phyloP scores from a whole-genome alignment of 2,329 filamentous ascomycete species.

The Epichloe festucae region DNA sequence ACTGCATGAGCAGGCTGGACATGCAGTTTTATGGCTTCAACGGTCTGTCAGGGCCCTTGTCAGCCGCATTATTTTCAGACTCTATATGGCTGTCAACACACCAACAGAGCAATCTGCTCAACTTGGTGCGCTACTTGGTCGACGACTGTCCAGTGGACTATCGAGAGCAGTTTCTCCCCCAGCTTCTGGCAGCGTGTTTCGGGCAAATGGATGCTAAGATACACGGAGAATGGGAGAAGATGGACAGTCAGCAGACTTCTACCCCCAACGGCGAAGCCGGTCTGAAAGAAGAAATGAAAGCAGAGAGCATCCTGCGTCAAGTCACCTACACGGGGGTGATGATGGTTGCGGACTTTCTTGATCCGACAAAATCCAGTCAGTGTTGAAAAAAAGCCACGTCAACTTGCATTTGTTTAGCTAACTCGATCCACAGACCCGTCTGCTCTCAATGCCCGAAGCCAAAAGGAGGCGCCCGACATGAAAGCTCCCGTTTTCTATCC shows the following conservation, averaged over 20 bases:
- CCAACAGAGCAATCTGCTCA: constrained; percentile 86
- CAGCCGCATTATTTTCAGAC: constrained; percentile 72
- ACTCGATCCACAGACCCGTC: constrained; percentile 2
- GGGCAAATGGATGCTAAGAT: constrained; percentile 80
- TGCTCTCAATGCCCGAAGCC: background rate
- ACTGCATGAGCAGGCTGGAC: constrained; percentile 79
- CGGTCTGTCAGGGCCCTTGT: constrained; percentile 70
- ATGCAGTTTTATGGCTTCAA: constrained; percentile 82
- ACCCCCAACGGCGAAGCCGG: constrained; percentile 58
- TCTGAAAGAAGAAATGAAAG: constrained; percentile 92
- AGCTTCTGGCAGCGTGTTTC: constrained; percentile 71
- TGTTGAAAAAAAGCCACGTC: constrained; percentile 2
- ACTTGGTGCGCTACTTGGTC: constrained; percentile 75
- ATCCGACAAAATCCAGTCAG: constrained; percentile 56
- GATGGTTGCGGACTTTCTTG: constrained; percentile 80
- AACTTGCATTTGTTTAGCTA: background rate
- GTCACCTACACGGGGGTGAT: constrained; percentile 85
- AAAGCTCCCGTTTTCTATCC: constrained; percentile 26
- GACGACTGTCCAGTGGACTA: constrained; percentile 79
- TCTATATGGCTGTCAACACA: constrained; percentile 77
- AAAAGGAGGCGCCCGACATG: background rate
- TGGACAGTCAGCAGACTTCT: constrained; percentile 49
- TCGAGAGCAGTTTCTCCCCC: constrained; percentile 69
- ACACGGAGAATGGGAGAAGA: constrained; percentile 69
- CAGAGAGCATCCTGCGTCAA: constrained; percentile 86